Percentiles rank a stretch among this genome's conserved stretches.
phyloP scores from a whole-genome alignment of 23 red algal species.

The Cyanidiococcus yangmingshanensis region DNA sequence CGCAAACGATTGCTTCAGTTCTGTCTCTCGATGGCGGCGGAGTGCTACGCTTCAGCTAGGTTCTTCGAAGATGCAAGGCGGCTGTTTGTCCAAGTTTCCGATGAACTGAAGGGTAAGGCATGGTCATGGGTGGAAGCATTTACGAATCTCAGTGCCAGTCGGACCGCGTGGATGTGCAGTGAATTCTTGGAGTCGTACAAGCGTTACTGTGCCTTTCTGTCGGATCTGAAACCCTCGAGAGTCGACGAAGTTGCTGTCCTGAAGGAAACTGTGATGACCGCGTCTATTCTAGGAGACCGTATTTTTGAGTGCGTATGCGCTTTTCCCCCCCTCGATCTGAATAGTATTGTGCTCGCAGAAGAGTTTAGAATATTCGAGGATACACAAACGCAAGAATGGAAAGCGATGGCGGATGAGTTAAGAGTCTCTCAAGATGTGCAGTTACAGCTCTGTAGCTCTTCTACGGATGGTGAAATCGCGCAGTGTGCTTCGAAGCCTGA shows the following conservation, averaged over 20 bases:
- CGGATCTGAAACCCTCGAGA: background rate
- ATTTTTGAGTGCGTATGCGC: background rate
- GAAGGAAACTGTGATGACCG: background rate
- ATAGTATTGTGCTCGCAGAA: background rate
- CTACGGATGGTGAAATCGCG: background rate
- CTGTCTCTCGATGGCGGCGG: background rate
- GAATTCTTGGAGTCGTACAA: background rate
- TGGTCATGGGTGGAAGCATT: background rate
- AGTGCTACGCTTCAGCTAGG: background rate
- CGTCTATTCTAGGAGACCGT: background rate
- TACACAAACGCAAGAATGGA: background rate
- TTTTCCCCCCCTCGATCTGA: background rate
- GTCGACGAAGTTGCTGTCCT: background rate
- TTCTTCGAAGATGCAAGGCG: background rate
- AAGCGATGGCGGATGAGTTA: background rate
- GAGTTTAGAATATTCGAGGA: background rate
- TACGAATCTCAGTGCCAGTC: background rate
- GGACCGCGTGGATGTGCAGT: background rate
- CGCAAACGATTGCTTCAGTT: background rate
- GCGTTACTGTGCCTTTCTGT: background rate
- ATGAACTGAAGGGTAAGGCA: background rate
- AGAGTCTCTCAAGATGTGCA: background rate
- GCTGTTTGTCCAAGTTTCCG: background rate
- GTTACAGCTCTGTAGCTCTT: background rate
- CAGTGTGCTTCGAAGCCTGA: background rate